phyloP scores from a whole-genome alignment of 1,284 basidiomycete genomes.

The Grifola frondosa region DNA sequence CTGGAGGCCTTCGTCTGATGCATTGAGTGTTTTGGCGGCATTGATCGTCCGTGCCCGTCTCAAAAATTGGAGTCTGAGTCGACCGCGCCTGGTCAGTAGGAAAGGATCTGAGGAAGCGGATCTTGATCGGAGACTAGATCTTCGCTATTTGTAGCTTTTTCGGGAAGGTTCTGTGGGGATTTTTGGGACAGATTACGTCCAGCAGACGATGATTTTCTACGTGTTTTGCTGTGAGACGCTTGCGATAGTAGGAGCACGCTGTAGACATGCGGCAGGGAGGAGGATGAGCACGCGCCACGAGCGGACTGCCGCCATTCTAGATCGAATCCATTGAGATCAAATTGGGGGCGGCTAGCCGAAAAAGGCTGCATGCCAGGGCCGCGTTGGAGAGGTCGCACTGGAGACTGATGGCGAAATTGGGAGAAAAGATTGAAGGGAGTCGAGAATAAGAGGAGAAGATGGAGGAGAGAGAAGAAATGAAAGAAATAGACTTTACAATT shows the following conservation, averaged over 20 bases:
- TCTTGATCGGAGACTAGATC: slow-evolving; percentile 24
- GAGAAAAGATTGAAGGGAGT: slow-evolving; percentile 5
- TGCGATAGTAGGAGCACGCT: slow-evolving; percentile 2
- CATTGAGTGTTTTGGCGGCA: too few species aligned
- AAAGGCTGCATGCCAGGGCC: slow-evolving; percentile 8
- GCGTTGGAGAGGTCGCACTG: slow-evolving; percentile 1
- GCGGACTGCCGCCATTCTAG: slow-evolving; percentile 11
- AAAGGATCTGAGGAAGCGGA: slow-evolving; percentile 24
- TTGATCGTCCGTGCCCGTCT: too few species aligned
- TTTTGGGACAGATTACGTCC: slow-evolving; percentile 17
- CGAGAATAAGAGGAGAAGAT: slow-evolving; percentile 2
- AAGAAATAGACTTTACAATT: slow-evolving; percentile 25
- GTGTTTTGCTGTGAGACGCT: slow-evolving; percentile 12
- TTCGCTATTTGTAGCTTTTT: too few species aligned
- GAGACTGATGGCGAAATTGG: slow-evolving; percentile 1
- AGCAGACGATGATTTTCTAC: slow-evolving; percentile 11
- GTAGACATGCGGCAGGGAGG: slow-evolving; percentile 1
- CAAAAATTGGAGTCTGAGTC: too few species aligned
- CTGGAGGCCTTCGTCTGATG: too few species aligned
- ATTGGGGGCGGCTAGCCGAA: slow-evolving; percentile 16
- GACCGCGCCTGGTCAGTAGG: too few species aligned
- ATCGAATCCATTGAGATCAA: slow-evolving; percentile 21
- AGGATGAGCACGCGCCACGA: slow-evolving; percentile 5
- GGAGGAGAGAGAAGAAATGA: slow-evolving; percentile 8
- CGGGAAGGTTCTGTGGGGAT: slow-evolving; percentile 11